Percentiles rank a stretch among this genome's conserved stretches.
These are phyloP conservation scores for Penicillium angulare DNA, from an alignment of 495 filamentous ascomycete genomes.

Conservation along the genomic window DNA sequence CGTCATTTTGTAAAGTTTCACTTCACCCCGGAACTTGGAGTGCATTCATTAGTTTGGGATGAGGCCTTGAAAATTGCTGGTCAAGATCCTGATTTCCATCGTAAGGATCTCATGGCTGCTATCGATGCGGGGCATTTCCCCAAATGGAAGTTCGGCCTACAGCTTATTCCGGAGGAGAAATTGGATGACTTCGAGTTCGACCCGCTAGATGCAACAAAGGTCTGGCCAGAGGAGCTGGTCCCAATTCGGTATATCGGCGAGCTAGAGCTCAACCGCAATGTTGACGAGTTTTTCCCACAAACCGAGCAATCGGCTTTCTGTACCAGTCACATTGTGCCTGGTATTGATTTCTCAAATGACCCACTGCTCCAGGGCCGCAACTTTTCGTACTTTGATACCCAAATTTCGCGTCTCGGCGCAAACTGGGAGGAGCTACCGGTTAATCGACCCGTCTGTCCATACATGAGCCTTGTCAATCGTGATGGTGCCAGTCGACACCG, in stretches of 20 bases:
- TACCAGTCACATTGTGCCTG: slow-evolving; percentile 80
- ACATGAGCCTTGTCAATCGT: slow-evolving; percentile 49
- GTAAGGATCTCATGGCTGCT: slow-evolving; percentile 79
- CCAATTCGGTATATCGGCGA: slow-evolving; percentile 80
- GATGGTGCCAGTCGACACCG: slow-evolving; percentile 41
- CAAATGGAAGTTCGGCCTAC: slow-evolving; percentile 83
- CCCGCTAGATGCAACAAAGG: slow-evolving; percentile 86
- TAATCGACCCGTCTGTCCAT: slow-evolving; percentile 73
- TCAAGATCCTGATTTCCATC: slow-evolving; percentile 85
- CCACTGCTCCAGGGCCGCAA: slow-evolving; percentile 80
- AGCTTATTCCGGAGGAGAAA: slow-evolving; percentile 67
- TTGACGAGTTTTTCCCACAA: slow-evolving; percentile 85
- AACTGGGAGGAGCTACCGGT: slow-evolving; percentile 89
- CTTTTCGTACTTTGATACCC: slow-evolving; percentile 87
- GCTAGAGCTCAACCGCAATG: slow-evolving; percentile 76
- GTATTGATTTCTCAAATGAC: slow-evolving; percentile 85
- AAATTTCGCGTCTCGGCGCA: slow-evolving; percentile 74
- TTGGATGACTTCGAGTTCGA: slow-evolving; percentile 87
- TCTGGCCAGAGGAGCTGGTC: slow-evolving; percentile 83
- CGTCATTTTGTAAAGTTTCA: slow-evolving; percentile 81
- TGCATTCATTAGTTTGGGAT: slow-evolving; percentile 85
- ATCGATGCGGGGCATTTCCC: slow-evolving; percentile 67
- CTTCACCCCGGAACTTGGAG: slow-evolving; percentile 73
- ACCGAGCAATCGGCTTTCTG: slow-evolving; percentile 82
- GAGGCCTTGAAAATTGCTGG: slow-evolving; percentile 80